Percentiles rank a stretch among this genome's conserved stretches.
phyloP scores from a whole-genome alignment of 192 early-diverging fungal species.

The Phycomyces blakesleeanus region DNA sequence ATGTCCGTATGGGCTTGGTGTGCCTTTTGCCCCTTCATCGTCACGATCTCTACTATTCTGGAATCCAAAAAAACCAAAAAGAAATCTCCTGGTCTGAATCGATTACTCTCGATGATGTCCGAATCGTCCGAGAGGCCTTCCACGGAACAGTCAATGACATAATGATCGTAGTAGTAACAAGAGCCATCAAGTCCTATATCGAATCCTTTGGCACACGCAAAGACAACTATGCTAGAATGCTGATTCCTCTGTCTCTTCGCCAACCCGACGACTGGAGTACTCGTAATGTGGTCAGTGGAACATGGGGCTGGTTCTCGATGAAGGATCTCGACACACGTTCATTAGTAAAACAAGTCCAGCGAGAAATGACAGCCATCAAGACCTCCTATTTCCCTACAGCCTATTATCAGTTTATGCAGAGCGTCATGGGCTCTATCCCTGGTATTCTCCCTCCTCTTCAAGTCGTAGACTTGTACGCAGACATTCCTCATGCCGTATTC shows the following conservation, averaged over 20 bases:
- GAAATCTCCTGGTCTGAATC: slow-evolving; percentile 32
- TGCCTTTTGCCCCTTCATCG: not conserved
- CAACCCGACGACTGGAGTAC: slow-evolving; percentile 25
- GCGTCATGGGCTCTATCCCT: slow-evolving; percentile 6
- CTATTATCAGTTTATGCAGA: slow-evolving; percentile 11
- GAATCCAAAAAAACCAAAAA: slow-evolving; percentile 20
- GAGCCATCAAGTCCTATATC: slow-evolving; percentile 22
- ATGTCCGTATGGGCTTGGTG: not conserved
- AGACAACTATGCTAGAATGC: slow-evolving; percentile 18
- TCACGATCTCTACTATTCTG: slow-evolving; percentile 23
- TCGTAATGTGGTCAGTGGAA: slow-evolving; percentile 27
- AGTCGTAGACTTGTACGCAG: not conserved
- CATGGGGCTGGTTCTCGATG: slow-evolving; percentile 31
- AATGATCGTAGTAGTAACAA: slow-evolving; percentile 24
- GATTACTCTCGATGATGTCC: slow-evolving; percentile 21
- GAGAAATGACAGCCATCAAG: slow-evolving; percentile 26
- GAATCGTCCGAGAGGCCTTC: slow-evolving; percentile 26
- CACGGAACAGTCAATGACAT: slow-evolving; percentile 34
- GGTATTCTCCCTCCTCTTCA: not conserved
- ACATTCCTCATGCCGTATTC: slow-evolving; percentile 26
- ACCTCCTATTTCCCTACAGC: slow-evolving; percentile 9
- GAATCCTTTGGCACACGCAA: slow-evolving; percentile 9
- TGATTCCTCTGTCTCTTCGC: slow-evolving; percentile 34
- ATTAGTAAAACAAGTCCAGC: slow-evolving; percentile 18
- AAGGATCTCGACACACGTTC: slow-evolving; percentile 18